A percentile compares a stretch with the other conserved stretches of the same genome.
Conservation (phyloP, 106 monocot species). For the Acorus gramineus region DNA sequence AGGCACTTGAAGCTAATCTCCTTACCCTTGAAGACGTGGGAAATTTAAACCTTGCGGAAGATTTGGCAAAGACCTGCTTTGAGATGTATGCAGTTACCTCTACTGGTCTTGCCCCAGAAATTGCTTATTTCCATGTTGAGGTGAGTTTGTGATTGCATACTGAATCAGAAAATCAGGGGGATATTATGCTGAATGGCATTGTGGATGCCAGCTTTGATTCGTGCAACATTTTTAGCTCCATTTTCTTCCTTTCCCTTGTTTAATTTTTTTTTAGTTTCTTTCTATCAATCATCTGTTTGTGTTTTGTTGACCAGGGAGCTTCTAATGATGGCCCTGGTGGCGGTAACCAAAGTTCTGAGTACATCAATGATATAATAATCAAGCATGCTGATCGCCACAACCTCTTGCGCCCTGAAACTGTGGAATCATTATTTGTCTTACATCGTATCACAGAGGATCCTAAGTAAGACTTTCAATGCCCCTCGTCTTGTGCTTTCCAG, state of each 20-base stretch:
- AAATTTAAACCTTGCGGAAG: conserved; percentile 86
- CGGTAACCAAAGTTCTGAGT: conserved; percentile 77
- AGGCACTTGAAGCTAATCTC: conserved; percentile 47
- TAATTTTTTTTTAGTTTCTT: background rate
- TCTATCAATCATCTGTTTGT: background rate
- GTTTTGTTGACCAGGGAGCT: conserved; percentile 36
- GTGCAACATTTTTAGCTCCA: no score
- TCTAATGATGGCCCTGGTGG: conserved; percentile 47
- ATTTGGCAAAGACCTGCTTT: conserved; percentile 88
- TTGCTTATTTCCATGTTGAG: conserved; percentile 75
- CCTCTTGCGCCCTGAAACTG: conserved; percentile 88
- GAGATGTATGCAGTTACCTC: conserved; percentile 86
- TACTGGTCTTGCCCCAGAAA: conserved; percentile 91
- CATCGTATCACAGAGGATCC: conserved; percentile 84
- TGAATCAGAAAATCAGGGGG: no score
- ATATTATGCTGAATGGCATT: no score
- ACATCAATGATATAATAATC: conserved; percentile 78
- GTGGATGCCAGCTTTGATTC: no score
- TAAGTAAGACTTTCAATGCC: conserved; percentile 39
- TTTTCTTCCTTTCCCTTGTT: no score
- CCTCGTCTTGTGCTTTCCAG: background rate
- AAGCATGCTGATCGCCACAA: conserved; percentile 86
- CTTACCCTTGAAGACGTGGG: conserved; percentile 53
- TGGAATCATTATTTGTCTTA: conserved; percentile 86
- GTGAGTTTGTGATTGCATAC: conserved; percentile 16